phyloP scores from a whole-genome alignment of 768 basidiomycete genomes.

The Termitomyces sp. region DNA sequence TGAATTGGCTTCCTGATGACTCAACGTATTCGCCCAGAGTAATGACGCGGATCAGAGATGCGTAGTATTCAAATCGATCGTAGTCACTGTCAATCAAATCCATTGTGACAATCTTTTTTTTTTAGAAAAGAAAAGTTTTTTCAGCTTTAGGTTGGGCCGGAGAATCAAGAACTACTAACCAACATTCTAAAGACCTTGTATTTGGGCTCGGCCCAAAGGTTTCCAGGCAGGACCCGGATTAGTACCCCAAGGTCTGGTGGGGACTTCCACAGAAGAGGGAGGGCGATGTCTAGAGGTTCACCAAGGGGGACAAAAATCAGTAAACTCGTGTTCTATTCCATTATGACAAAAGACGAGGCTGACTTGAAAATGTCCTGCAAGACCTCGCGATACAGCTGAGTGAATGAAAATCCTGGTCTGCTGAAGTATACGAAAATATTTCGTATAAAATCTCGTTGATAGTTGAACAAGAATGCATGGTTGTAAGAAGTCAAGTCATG shows the following conservation, averaged over 20 bases:
- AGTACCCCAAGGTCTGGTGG: not conserved
- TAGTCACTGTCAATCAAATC: not conserved
- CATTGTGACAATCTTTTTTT: not conserved
- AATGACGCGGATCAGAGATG: not conserved
- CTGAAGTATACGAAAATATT: not conserved
- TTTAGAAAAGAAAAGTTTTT: not conserved
- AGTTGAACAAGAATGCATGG: not conserved
- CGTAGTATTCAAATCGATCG: not conserved
- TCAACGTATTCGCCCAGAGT: not conserved
- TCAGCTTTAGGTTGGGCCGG: too few species aligned
- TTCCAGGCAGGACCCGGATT: not conserved
- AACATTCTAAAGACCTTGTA: not conserved
- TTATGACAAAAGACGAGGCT: too few species aligned
- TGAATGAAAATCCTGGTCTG: not conserved
- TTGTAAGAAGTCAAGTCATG: too few species aligned
- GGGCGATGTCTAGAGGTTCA: not conserved
- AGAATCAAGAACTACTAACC: not conserved
- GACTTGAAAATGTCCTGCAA: not conserved
- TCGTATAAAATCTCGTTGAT: not conserved
- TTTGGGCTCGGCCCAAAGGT: not conserved
- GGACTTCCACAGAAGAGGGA: not conserved
- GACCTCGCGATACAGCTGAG: not conserved
- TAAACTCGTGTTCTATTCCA: too few species aligned
- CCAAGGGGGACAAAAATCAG: not conserved
- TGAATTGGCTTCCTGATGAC: not conserved